Evolutionary conservation across 257 asterid genomes (phyloP), one percentile per base, ranked within the genome.

Genomic region (Verbascum thapsus): DNA sequence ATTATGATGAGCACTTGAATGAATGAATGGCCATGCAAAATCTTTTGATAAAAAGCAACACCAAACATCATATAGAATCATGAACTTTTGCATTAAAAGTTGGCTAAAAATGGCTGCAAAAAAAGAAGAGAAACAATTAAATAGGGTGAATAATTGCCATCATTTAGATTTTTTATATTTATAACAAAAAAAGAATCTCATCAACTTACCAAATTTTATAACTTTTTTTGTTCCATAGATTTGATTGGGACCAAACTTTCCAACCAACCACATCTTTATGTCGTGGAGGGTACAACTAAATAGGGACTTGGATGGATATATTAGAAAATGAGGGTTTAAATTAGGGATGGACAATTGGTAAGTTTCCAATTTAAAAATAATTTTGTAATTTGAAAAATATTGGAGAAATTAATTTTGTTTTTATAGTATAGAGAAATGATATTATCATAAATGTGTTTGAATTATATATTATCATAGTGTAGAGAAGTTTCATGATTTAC

Each of bases 1-100:
- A 74, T 73, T 72, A 81, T 79, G 79, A 80, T 74, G 78, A 71
- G 58, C 54, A 71, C 74, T 71, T 61, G 50, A 65, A 39, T 72
- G 66, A 73, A 61, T 74, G 68, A 56, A 74, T 26, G 32, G 32
- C 5, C 32, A 26, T 26, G 32, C 32, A 34, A 45, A 70, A 69
- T 78, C 75, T 74, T 77, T 66, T 74, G 69, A 48, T 54, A 66
- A 11, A 68, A 45, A 59, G 47, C 75, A 16, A 19, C 45, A 58
- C 73, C 76, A 63, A 54, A 69, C 70, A 23, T 70, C 70, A 23
- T 70, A 34, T 39, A 42, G 66, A 77, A 71, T 74, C 76, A 74
- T 72, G 67, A 78, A 30, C 70, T 70, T 63, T 69, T 50, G 41
- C 49, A n/a, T 18, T 55, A 63, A 48, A 67, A 17, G 47, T 60